Conservation (phyloP, 108 stramenopile genomes). For the Schizochytrium sp. region DNA sequence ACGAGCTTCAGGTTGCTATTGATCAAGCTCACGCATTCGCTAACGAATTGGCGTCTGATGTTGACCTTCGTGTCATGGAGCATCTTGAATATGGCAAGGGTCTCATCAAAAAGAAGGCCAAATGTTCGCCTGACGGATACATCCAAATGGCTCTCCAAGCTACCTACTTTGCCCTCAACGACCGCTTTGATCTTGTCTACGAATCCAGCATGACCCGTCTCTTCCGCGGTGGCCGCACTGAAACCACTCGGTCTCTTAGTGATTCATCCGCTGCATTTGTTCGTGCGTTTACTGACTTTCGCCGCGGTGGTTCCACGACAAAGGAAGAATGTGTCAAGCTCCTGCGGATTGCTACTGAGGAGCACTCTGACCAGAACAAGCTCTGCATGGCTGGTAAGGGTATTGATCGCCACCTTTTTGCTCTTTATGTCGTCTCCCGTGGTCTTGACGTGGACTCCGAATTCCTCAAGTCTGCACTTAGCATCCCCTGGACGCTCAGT, state of each 20-base stretch:
- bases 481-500: slow-evolving; percentile 50
- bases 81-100: slow-evolving; percentile 62
- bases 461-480: slow-evolving; percentile 60
- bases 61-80: slow-evolving; percentile 60
- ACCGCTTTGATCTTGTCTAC: slow-evolving; percentile 58
- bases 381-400: slow-evolving; percentile 58
- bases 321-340: slow-evolving; percentile 1
- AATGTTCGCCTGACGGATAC: slow-evolving; percentile 50
- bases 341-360: slow-evolving; percentile 30
- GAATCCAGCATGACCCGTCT: slow-evolving; percentile 65
- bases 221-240: slow-evolving; percentile 62
- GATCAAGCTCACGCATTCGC: neutral
- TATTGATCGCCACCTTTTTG: slow-evolving; percentile 63
- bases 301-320: neutral
- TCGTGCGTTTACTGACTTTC: slow-evolving; percentile 42
- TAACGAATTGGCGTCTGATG: neutral
- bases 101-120: slow-evolving; percentile 63
- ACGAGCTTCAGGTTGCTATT: slow-evolving; percentile 18
- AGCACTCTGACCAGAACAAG: neutral
- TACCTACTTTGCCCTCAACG: slow-evolving; percentile 57
- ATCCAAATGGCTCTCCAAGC: slow-evolving; percentile 63
- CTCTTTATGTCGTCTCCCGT: slow-evolving; percentile 63
- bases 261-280: slow-evolving; percentile 37
- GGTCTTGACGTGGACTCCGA: slow-evolving; percentile 58
- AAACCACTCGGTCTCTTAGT: slow-evolving; percentile 51